Base-by-base conservation (phyloP, 306 rosid species). In the Nissolia schottii region DNA sequence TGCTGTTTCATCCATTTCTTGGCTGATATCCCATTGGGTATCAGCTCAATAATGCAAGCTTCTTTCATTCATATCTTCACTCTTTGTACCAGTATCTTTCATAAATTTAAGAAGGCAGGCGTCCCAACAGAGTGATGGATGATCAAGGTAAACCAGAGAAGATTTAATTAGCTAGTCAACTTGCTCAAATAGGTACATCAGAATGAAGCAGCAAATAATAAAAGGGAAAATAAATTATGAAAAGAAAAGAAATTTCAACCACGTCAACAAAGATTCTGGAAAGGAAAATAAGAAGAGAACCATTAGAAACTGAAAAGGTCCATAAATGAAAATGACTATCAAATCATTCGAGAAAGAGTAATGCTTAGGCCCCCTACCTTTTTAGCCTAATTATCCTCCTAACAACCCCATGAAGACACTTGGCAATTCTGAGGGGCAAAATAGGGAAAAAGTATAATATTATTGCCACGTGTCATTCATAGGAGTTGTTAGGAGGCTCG, bases 91-190 rank as follows among this genome's bases (percentile, higher is more conserved):
- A 37, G 13, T 11, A 37, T 37, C 14, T 37, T 8, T 11, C 43
- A 37, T 10, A 37, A 37, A 37, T 37, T 37, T 37, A 10, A 37
- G 43, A 37, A 6, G 43, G 43, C n/a, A n/a, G n/a, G n/a, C 43
- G n/a, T 3, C 66, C 34, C 48, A 64, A 70, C 59, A 64, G 70
- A 64, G 29, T 74, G 67, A 75, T 31, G 43, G 41, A 23, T 60
- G 34, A 61, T n/a, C 35, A 15, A 53, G 31, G 48, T 23, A 67
- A 48, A 58, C 16, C 34, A 50, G 23, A 24, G 25, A 40, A 53
- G 20, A 9, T 24, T 22, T 32, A 13, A 71, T 56, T 51, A 10
- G 16, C 18, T 11, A 16, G 34, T 34, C 28, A 68, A 41, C 70
- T 5, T 1, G 23, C 45, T 66, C 63, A 58, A 35, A 31, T 37